A percentile compares a stretch with the other conserved stretches of the same genome.
Conservation (phyloP, 257 asterid genomes). For the Petunia secreta region DNA sequence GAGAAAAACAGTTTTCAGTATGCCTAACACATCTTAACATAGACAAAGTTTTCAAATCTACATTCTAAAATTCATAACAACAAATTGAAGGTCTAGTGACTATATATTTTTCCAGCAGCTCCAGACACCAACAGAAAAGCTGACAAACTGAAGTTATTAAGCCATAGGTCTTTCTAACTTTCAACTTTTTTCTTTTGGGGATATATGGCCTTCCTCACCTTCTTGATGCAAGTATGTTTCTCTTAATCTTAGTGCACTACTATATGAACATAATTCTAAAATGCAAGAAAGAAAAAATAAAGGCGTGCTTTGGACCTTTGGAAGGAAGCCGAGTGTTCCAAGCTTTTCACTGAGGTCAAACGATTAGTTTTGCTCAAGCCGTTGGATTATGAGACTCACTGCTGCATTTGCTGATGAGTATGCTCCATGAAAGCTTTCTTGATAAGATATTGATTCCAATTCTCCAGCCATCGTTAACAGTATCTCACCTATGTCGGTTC, state of each 20-base stretch:
- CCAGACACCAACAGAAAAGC: neutral
- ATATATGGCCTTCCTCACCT: neutral
- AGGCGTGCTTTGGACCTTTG: neutral
- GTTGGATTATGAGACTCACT: constrained; percentile 65
- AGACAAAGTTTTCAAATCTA: neutral
- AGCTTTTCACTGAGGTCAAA: neutral
- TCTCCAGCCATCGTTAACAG: constrained; percentile 72
- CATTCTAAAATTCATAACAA: neutral
- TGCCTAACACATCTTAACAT: neutral
- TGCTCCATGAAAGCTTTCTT: constrained; percentile 97
- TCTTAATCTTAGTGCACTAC: neutral
- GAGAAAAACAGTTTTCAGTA: neutral
- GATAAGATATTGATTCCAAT: constrained; percentile 80
- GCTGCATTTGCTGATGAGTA: constrained; percentile 96
- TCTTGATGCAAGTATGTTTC: neutral
- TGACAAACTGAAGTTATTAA: neutral
- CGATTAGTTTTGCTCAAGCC: constrained; percentile 47
- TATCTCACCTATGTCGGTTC: constrained; percentile 77
- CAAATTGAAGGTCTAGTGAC: neutral
- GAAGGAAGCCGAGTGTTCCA: constrained; percentile 5
- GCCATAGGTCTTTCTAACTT: neutral
- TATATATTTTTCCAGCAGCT: neutral
- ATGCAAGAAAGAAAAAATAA: neutral
- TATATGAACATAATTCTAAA: neutral
- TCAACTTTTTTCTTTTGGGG: neutral